phyloP scores from a whole-genome alignment of 1,284 basidiomycete species.

The Cutaneotrichosporon cyanovorans region DNA sequence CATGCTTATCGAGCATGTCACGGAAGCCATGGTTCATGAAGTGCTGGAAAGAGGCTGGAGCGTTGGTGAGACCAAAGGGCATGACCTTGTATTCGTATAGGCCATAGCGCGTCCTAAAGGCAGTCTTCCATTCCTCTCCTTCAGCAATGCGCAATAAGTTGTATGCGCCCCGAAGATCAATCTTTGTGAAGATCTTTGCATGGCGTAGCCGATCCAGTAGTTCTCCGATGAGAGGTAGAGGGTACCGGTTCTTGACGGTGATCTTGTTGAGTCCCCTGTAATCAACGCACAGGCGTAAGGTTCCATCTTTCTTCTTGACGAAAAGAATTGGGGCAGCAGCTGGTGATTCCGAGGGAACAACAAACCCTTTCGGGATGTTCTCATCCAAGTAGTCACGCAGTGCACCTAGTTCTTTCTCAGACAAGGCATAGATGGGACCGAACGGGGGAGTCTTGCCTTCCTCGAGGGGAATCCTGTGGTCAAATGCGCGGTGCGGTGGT shows the following conservation, averaged over 20 bases:
- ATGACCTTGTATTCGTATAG: constrained; percentile 46
- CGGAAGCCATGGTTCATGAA: constrained; percentile 30
- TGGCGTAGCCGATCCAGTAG: constrained; percentile 33
- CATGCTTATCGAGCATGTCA: constrained; percentile 26
- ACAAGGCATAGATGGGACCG: constrained; percentile 42
- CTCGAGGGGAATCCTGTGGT: constrained; percentile 13
- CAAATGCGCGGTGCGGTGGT: neutral
- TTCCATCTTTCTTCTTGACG: constrained; percentile 50
- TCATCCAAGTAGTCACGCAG: constrained; percentile 46
- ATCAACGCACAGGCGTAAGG: constrained; percentile 46
- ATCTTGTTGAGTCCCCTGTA: constrained; percentile 48
- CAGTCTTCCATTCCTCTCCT: constrained; percentile 43
- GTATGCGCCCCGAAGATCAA: constrained; percentile 36
- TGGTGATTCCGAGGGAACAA: constrained; percentile 30
- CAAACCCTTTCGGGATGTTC: constrained; percentile 42
- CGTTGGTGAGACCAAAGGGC: constrained; percentile 48
- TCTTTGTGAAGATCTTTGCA: constrained; percentile 32
- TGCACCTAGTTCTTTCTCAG: constrained; percentile 39
- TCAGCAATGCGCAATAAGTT: constrained; percentile 30
- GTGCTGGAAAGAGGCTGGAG: constrained; percentile 42
- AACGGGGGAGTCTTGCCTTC: constrained; percentile 34
- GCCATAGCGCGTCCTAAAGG: constrained; percentile 40
- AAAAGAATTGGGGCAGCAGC: constrained; percentile 48
- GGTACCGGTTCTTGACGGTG: constrained; percentile 44
- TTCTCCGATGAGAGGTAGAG: constrained; percentile 24